Evolutionary conservation across 495 filamentous ascomycete genomes (phyloP).

Genomic region (Tuber microsphaerosporum): DNA sequence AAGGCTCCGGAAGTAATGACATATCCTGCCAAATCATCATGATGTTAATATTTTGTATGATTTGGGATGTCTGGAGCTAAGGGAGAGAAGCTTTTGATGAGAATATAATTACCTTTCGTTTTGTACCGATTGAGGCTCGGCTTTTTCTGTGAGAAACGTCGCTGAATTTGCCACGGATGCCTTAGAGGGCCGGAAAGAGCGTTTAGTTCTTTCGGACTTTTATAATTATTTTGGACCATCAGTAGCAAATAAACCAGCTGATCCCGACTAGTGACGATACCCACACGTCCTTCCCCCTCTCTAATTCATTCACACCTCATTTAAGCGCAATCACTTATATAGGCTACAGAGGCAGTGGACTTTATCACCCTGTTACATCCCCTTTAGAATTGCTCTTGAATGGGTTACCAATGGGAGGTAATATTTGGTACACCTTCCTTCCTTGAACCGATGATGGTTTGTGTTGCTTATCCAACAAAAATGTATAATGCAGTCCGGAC

Average conservation of each 20-base stretch:
- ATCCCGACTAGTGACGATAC: background rate
- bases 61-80: background rate
- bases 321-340: background rate
- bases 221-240: background rate
- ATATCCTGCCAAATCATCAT: background rate
- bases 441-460: background rate
- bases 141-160: too few relatives aligned
- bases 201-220: background rate
- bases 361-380: background rate
- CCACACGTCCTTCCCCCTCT: background rate
- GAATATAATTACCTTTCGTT: slow-evolving; percentile 3
- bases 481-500: background rate
- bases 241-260: background rate
- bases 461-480: background rate
- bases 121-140: too few relatives aligned
- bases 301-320: background rate
- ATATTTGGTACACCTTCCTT: background rate
- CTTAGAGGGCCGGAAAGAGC: background rate
- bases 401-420: background rate
- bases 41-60: background rate
- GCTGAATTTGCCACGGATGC: background rate
- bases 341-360: background rate
- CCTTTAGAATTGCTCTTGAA: background rate
- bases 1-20: background rate
- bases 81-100: background rate